These are phyloP conservation scores for Botrytis fabae DNA, from an alignment of 2,329 filamentous ascomycete genomes.

Conservation along the genomic window DNA sequence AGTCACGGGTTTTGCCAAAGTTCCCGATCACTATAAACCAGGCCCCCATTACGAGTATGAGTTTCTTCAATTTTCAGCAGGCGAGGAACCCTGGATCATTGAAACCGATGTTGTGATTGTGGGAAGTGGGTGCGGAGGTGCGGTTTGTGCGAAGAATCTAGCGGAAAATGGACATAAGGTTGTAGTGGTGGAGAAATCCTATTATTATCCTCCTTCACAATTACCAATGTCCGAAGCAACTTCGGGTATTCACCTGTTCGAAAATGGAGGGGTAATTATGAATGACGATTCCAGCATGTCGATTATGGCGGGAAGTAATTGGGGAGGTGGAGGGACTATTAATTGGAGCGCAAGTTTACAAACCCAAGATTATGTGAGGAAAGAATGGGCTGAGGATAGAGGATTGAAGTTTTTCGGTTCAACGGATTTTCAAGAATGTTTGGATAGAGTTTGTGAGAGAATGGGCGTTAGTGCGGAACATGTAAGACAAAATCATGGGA, in stretches of 20 bases:
- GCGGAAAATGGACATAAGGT: conserved; percentile 74
- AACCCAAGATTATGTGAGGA: conserved; percentile 73
- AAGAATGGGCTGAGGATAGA: conserved; percentile 71
- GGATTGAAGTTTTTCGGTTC: conserved; percentile 74
- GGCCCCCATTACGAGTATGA: conserved; percentile 41
- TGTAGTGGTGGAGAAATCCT: conserved; percentile 79
- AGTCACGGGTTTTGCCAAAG: conserved; percentile 58
- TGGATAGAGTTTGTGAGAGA: conserved; percentile 75
- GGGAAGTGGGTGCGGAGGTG: conserved; percentile 84
- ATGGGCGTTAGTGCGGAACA: conserved; percentile 72
- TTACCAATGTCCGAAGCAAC: conserved; percentile 71
- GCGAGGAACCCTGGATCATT: conserved; percentile 54
- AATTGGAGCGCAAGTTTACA: conserved; percentile 74
- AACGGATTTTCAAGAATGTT: conserved; percentile 70
- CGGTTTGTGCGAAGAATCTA: conserved; percentile 76
- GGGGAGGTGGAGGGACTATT: conserved; percentile 83
- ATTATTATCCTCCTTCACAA: conserved; percentile 70
- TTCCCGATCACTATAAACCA: conserved; percentile 47
- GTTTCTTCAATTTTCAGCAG: conserved; percentile 37
- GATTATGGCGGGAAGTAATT: conserved; percentile 68
- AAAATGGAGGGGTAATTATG: conserved; percentile 60
- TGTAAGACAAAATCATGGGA: conserved; percentile 72
- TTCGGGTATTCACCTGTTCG: conserved; percentile 65
- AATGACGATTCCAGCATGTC: conserved; percentile 59
- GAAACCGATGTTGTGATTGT: conserved; percentile 83